These are phyloP conservation scores for Boletus sensibilis DNA, from an alignment of 768 basidiomycete genomes.

Conservation along the genomic window DNA sequence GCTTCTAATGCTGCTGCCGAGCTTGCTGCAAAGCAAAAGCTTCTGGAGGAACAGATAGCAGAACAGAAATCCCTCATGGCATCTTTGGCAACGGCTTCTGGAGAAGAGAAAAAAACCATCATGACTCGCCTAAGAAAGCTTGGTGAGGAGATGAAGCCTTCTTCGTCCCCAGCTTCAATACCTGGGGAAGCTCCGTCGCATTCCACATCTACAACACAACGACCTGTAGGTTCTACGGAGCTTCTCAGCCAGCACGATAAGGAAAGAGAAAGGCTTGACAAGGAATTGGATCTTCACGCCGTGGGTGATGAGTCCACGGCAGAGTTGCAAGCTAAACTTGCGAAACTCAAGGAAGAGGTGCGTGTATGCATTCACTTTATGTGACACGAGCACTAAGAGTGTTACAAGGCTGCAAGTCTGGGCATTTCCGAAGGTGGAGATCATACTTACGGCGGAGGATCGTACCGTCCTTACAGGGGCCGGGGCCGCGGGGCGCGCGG, in stretches of 20 bases:
- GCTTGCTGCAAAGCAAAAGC: conserved; percentile 71
- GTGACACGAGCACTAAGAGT: conserved; percentile 8
- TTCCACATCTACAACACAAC: conserved; percentile 23
- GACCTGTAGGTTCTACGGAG: conserved; percentile 27
- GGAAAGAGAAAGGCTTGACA: conserved; percentile 71
- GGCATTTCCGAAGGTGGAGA: conserved; percentile 58
- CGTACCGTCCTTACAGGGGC: conserved; percentile 67
- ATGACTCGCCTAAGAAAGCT: conserved; percentile 74
- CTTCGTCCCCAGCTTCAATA: conserved; percentile 31
- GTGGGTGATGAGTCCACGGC: conserved; percentile 55
- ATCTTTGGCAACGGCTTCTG: conserved; percentile 57
- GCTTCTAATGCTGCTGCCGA: conserved; percentile 42
- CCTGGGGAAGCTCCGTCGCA: conserved; percentile 32
- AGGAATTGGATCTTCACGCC: conserved; percentile 71
- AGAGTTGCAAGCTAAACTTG: conserved; percentile 70
- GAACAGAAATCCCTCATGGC: conserved; percentile 88
- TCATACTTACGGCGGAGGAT: conserved; percentile 34
- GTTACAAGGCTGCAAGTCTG: conserved; percentile 64
- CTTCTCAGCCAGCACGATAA: conserved; percentile 46
- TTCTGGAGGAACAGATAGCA: conserved; percentile 77
- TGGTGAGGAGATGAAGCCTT: conserved; percentile 70
- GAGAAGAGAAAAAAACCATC: conserved; percentile 76
- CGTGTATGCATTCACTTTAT: conserved; percentile 20
- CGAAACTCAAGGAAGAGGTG: conserved; percentile 79
- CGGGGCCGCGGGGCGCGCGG: conserved; percentile 59